Base-by-base conservation (phyloP, 1,284 basidiomycete genomes). In the Rhodotorula sp. region DNA sequence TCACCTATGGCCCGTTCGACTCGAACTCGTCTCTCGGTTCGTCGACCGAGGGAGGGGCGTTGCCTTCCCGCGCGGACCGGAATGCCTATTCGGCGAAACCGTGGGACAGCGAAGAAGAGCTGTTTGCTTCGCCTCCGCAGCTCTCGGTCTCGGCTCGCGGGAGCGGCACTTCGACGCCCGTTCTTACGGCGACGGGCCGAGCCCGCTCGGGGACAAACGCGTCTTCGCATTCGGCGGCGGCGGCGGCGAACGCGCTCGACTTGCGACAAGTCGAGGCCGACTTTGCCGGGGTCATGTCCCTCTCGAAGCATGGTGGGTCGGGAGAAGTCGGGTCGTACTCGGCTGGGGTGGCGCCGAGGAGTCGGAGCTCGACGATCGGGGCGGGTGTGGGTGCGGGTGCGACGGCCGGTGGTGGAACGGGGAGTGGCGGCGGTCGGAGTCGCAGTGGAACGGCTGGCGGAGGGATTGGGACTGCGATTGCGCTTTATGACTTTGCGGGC, bases 101-200 rank as follows among this genome's bases (percentile, higher is more conserved):
- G 4, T 76, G 75, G 75, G 75, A 76, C 49, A 62, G 62, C 31
- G 72, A 74, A 58, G 70, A 74, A 56, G 73, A 74, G 34, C 48
- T 58, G 12, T 67, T 70, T 31, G 46, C 69, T 14, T 34, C 47
- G 34, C 21, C 63, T 47, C 56, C 26, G 14, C 49, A 14, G 10
- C 20, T 54, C 14, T 57, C 59, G 31, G 16, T 8, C 56, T 52
- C 43, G 10, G 5, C 54, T 16, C 43, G 46, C 31, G 6, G 60
- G 18, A 18, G 10, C 48, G 54, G 54, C 3, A 8, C 62, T 6
- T 29, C 62, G n/a, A 14, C 52, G 7, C 39, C 52, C 6, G 52
- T 26, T 20, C 23, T 26, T 29, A 15, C 54, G 26, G 29, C 29
- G 29, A 29, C 31, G 12, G 8, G 23, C 16, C 60, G 64, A 23